Evolutionary conservation across 192 early-diverging fungal genomes (phyloP), one percentile per base, ranked within the genome.

Genomic region (Coemansia sp.): DNA sequence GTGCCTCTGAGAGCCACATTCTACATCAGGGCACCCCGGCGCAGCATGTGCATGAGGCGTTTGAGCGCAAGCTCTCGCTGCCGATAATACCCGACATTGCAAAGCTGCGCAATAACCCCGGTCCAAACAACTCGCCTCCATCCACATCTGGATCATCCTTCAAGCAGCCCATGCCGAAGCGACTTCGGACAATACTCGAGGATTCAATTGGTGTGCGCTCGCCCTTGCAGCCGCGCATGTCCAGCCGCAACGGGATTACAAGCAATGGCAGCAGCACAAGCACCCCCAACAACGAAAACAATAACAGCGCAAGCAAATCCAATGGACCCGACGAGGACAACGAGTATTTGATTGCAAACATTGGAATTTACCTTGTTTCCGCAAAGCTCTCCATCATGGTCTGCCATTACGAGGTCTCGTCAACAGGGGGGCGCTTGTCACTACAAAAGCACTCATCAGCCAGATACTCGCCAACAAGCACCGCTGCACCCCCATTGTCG

Each of bases 1-100:
- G 78, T 38, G 72, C 78, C 6, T 81, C 78, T 8, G 78, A 81
- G 48, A 71, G 72, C 22, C 72, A 81, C n/a, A 81, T 81, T 22
- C 53, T 65, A 42, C 72, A 62, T 19, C 59, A 61, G n/a, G 61
- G 57, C 23, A 13, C 20, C 9, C 52, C 65, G 11, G 48, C 68
- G 6, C 64, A 67, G 50, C 64, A 68, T 44, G 50, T 68, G 13
- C 72, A 75, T 29, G 76, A 79, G 52, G 44, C 76, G 37, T 10
- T 73, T 10, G 78, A 81, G 37, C 78, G 78, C 55, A 81, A 81
- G 42, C 60, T 81, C 38, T 81, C 78, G 50, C 64, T 81, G 20
- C 78, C 78, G 15, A 75, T 37, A 27, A 72, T 81, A 36, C 73
- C 78, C 8, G 69, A 81, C 31, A 75, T 74, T 41, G 61, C 65